phyloP scores from a whole-genome alignment of 306 rosid species.

The Gynostemma pentaphyllum region DNA sequence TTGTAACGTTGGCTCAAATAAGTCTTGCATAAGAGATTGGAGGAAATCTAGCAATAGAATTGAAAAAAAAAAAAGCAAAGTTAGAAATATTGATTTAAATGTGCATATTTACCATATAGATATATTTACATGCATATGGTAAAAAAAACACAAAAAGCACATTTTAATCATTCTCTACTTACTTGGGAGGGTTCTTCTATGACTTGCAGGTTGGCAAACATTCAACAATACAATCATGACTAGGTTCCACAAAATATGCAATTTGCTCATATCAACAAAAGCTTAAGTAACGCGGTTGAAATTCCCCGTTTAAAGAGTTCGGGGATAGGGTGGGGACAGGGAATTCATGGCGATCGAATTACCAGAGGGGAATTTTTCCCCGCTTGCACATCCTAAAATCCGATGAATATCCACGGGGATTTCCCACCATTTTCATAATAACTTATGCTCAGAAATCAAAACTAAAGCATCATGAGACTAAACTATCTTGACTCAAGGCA shows the following conservation, averaged over 20 bases:
- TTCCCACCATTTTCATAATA: no score
- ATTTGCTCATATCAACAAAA: constrained; percentile 33
- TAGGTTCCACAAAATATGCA: constrained; percentile 77
- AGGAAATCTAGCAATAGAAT: constrained; percentile 50
- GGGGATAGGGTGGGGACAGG: no score
- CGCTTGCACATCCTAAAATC: no score
- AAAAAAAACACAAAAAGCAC: background rate
- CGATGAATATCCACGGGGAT: no score
- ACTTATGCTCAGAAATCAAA: no score
- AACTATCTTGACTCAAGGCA: no score
- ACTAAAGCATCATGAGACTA: no score
- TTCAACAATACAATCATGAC: constrained; percentile 70
- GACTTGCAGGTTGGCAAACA: constrained; percentile 90
- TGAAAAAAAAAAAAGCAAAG: background rate
- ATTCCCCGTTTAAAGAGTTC: no score
- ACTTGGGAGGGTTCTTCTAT: constrained; percentile 73
- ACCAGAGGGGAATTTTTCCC: no score
- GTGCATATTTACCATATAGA: no score
- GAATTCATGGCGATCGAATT: no score
- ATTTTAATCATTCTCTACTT: constrained; percentile 18
- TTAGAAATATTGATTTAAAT: background rate
- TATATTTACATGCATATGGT: background rate
- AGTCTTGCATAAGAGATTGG: constrained; percentile 50
- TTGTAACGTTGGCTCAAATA: constrained; percentile 59
- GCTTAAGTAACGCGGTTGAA: background rate